phyloP scores from a whole-genome alignment of 2,329 filamentous ascomycete genomes.

The Ophidiomyces ophidiicola region DNA sequence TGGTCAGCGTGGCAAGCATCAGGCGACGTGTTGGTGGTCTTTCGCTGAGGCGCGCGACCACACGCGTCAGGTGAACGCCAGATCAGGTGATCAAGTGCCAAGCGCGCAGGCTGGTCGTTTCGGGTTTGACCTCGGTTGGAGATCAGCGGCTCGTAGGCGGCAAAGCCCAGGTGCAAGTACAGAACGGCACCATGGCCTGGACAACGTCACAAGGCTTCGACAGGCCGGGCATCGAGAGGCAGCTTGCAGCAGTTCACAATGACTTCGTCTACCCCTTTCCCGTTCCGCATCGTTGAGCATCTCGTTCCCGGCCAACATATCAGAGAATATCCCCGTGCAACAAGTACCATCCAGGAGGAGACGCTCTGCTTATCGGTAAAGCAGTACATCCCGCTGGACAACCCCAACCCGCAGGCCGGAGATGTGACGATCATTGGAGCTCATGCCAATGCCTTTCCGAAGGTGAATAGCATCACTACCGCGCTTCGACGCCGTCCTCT shows the following conservation, averaged over 20 bases:
- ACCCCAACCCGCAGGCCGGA: slow-evolving; percentile 53
- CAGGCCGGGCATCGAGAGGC: neutral
- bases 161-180: too few relatives aligned
- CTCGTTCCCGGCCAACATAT: slow-evolving; percentile 63
- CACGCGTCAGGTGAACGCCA: slow-evolving; percentile 1
- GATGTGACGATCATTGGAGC: slow-evolving; percentile 76
- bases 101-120: neutral
- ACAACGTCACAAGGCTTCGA: too few relatives aligned
- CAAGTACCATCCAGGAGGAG: slow-evolving; percentile 60
- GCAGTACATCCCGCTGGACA: slow-evolving; percentile 71
- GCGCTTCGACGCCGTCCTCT: neutral
- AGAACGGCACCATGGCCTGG: too few relatives aligned
- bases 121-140: too few relatives aligned
- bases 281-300: slow-evolving; percentile 56
- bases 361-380: slow-evolving; percentile 64
- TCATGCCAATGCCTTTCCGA: slow-evolving; percentile 87
- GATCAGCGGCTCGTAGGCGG: too few relatives aligned
- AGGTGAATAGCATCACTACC: slow-evolving; percentile 43
- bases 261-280: slow-evolving; percentile 13
- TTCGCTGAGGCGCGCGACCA: neutral
- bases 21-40: too few relatives aligned
- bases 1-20: neutral
- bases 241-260: too few relatives aligned
- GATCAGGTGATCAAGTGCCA: slow-evolving; percentile 1
- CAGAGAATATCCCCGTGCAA: slow-evolving; percentile 65